These are phyloP conservation scores for Echium plantagineum DNA, from an alignment of 257 asterid species.

Conservation along the genomic window DNA sequence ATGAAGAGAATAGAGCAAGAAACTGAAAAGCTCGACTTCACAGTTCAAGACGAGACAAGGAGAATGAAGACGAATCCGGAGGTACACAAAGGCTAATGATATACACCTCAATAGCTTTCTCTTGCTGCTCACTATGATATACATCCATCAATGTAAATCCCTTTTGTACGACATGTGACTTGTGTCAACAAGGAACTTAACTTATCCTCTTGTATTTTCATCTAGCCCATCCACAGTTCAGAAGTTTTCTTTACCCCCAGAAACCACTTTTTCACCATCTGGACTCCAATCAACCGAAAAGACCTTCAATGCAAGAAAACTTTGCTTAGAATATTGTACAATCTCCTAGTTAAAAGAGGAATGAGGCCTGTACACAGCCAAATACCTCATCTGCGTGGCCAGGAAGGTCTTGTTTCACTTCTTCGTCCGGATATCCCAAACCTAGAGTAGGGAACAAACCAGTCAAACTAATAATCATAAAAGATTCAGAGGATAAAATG, in stretches of 20 bases:
- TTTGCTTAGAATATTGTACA: neutral
- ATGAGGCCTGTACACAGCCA: neutral
- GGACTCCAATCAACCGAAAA: conserved; percentile 99
- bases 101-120: neutral
- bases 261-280: conserved; percentile 95
- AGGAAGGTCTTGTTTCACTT: conserved; percentile 94
- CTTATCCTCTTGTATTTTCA: neutral
- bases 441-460: conserved; percentile 24
- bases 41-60: neutral
- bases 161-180: neutral
- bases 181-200: neutral
- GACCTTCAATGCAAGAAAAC: conserved; percentile 30
- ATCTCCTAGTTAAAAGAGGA: neutral
- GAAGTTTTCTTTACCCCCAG: conserved; percentile 84
- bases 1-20: no score
- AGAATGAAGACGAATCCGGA: neutral
- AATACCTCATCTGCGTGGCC: conserved; percentile 95
- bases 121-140: neutral
- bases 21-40: neutral
- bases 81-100: neutral
- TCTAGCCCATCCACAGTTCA: conserved; percentile 96
- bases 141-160: neutral
- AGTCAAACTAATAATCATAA: neutral
- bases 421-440: conserved; percentile 83
- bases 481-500: no score